Evolutionary conservation across 805 yeast species (phyloP), one percentile per base, ranked within the genome.

Genomic region (Nematodospora valgi): DNA sequence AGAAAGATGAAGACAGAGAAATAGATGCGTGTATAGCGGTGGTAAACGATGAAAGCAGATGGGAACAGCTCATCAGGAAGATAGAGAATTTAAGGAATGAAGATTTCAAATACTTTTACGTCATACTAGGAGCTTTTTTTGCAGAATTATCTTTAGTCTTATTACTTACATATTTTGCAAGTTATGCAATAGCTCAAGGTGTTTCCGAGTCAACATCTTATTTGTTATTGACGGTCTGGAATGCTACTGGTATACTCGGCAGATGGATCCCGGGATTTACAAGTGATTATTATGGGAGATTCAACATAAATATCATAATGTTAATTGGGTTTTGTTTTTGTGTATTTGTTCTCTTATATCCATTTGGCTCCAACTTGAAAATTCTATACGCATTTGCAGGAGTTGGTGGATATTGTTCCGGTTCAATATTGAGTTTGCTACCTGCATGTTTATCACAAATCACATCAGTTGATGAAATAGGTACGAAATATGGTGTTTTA

Each of bases 381-480:
- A 61, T 54, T 1, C 44, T 64, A 9, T 63, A 52, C 41, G 58
- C 51, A 6, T 64, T 59, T 46, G 53, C 67, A 1, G 58, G 51
- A 4, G 27, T 61, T 18, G 64, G 59, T 17, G 70, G 70, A 1
- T 58, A 49, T 33, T 59, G 57, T 38, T 52, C 52, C 44, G 63
- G 64, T 4, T 52, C 61, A 27, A 59, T 64, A 23, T 49, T 62
- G 30, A 52, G 64, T 25, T 48, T 63, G 47, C 46, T 64, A 13
- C 69, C 70, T 2, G 50, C 63, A 3, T 82, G 89, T 44, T 69
- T 81, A 14, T 76, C 84, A 0, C 76, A 74, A 31, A 75, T 83
- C 20, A 72, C 80, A 4, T 54, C 56, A 6, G 68, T 58, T 9
- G 50, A 54, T 30, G 56, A 61, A 31, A 57, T 64, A 38, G 69